Evolutionary conservation across 495 filamentous ascomycete species (phyloP).

Genomic region (Terfezia claveryi): DNA sequence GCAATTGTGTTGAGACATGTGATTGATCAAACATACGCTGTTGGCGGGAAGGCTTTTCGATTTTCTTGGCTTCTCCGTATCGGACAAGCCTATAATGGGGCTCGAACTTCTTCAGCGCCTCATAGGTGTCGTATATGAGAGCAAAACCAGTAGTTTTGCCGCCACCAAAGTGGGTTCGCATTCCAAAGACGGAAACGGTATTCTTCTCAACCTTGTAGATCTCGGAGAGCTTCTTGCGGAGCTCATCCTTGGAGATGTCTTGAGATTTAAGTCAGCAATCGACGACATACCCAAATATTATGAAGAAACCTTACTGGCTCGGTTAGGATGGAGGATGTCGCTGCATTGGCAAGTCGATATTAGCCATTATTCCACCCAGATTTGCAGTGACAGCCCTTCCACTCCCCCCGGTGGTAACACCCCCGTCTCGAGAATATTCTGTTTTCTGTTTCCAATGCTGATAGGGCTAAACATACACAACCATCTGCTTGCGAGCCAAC

Average conservation of each 20-base stretch:
- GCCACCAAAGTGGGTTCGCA: conserved; percentile 96
- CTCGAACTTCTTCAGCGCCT: conserved; percentile 99
- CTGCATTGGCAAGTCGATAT: conserved; percentile 27
- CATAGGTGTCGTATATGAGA: conserved; percentile 87
- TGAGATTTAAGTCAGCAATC: background rate
- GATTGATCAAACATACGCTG: conserved; percentile 56
- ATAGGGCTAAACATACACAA: conserved; percentile 58
- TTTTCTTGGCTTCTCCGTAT: conserved; percentile 71
- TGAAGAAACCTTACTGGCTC: conserved; percentile 31
- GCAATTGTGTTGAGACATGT: conserved; percentile 10
- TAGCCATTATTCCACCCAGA: conserved; percentile 1
- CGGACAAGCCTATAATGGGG: conserved; percentile 90
- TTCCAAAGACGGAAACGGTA: conserved; percentile 88
- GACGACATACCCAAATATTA: background rate
- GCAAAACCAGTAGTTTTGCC: conserved; percentile 99
- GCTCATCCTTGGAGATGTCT: conserved; percentile 92
- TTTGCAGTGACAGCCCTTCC: background rate
- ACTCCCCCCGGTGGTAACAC: background rate
- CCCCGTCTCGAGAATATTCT: background rate
- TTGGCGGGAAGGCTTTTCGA: conserved; percentile 90
- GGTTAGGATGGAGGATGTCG: conserved; percentile 97
- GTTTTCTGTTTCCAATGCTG: background rate
- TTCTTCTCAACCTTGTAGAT: conserved; percentile 97
- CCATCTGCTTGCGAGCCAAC: conserved; percentile 97
- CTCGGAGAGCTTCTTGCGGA: conserved; percentile 79